Evolutionary conservation across 306 rosid genomes (phyloP).

Genomic region (Argentina anserina): DNA sequence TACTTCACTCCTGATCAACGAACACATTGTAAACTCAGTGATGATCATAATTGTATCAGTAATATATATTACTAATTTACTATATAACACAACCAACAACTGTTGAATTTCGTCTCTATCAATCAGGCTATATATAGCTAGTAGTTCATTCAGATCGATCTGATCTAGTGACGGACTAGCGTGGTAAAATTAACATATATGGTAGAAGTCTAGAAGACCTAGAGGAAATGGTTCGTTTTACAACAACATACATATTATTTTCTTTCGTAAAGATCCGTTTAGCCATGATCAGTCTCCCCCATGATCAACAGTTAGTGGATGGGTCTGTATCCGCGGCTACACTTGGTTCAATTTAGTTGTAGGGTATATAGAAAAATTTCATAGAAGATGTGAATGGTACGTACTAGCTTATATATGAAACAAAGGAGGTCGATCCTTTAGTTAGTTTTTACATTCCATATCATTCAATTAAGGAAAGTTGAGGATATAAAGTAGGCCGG

Average conservation of each 20-base stretch:
- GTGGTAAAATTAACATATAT: no score
- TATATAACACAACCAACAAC: no score
- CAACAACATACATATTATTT: no score
- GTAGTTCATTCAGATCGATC: no score
- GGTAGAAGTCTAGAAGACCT: no score
- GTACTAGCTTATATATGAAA: background rate
- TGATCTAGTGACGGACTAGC: no score
- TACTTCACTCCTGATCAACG: slow-evolving; percentile 9
- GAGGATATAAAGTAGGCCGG: background rate
- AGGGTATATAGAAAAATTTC: background rate
- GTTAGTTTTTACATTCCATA: background rate
- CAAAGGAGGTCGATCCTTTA: background rate
- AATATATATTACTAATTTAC: no score
- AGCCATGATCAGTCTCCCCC: background rate
- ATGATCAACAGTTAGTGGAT: background rate
- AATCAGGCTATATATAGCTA: no score
- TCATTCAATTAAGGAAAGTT: background rate
- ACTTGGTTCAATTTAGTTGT: background rate
- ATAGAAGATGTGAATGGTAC: background rate
- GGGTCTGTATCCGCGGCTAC: background rate
- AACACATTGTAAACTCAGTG: background rate
- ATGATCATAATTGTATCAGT: background rate
- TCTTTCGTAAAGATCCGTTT: background rate
- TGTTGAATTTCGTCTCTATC: no score
- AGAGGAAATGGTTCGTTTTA: no score